Conservation (phyloP, 306 rosid species). For the Aeschynomene evenia region DNA sequence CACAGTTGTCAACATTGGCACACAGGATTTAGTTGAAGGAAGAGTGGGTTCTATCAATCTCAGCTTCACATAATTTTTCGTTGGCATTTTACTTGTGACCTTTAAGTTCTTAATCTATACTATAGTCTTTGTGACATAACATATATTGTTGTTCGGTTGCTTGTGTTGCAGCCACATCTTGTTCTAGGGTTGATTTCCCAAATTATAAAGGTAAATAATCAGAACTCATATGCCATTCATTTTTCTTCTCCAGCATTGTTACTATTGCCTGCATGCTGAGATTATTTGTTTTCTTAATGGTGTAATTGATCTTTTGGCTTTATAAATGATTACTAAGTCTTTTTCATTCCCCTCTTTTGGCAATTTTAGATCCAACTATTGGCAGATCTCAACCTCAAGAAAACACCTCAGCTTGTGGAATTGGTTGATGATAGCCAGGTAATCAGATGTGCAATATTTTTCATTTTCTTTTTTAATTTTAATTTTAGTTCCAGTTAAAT, state of each 20-base stretch:
- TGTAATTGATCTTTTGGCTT: constrained; percentile 15
- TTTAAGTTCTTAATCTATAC: background rate
- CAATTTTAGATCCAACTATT: constrained; percentile 82
- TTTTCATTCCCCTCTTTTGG: constrained; percentile 26
- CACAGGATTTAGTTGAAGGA: constrained; percentile 93
- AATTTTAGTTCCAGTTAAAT: constrained; percentile 7
- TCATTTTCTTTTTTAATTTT: background rate
- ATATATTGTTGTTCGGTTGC: constrained; percentile 27
- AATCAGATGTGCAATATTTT: constrained; percentile 9
- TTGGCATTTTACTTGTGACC: background rate
- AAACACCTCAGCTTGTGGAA: constrained; percentile 96
- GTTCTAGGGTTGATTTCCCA: constrained; percentile 92
- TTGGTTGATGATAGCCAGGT: constrained; percentile 86
- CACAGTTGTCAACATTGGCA: constrained; percentile 92
- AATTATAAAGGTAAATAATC: constrained; percentile 81
- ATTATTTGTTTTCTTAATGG: constrained; percentile 5
- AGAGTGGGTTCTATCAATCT: constrained; percentile 60
- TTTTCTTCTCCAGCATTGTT: constrained; percentile 2
- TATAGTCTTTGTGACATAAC: constrained; percentile 22
- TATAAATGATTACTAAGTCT: constrained; percentile 13
- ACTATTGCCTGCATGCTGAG: constrained; percentile 4
- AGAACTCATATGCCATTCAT: constrained; percentile 16
- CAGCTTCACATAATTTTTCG: background rate
- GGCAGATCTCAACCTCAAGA: constrained; percentile 94
- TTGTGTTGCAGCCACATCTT: constrained; percentile 84